These are phyloP conservation scores for Sanguinoderma infundibulare DNA, from an alignment of 1,284 basidiomycete species.

Conservation along the genomic window DNA sequence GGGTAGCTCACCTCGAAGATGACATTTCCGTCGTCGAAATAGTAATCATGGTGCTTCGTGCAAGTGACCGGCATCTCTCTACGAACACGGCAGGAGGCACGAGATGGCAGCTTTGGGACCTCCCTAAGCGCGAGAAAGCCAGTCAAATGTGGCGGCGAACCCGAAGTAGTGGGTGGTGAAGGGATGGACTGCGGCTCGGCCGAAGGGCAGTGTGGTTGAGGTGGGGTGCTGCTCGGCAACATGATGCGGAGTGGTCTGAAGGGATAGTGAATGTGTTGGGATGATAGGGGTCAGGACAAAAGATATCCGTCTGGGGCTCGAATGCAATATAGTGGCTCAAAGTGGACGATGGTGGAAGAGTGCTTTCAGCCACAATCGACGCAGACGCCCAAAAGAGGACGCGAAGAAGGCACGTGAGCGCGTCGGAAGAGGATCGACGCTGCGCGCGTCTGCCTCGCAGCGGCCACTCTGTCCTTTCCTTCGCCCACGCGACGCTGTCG, in stretches of 20 bases:
- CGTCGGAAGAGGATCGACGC: slow-evolving; percentile 8
- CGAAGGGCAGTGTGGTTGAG: no score
- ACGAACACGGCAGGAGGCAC: not conserved
- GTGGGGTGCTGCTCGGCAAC: no score
- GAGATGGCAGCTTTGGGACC: not conserved
- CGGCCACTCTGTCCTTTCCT: not conserved
- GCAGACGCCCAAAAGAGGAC: not conserved
- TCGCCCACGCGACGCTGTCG: not conserved
- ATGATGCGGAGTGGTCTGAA: no score
- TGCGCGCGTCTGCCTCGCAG: not conserved
- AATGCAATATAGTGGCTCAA: not conserved
- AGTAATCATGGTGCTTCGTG: slow-evolving; percentile 16
- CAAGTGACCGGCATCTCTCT: not conserved
- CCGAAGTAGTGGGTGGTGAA: no score
- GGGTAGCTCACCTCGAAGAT: slow-evolving; percentile 14
- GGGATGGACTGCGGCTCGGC: no score
- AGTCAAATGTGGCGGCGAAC: no score
- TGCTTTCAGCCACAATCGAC: slow-evolving; percentile 9
- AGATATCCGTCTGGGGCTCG: no score
- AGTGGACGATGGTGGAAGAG: slow-evolving; percentile 3
- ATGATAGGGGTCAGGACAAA: no score
- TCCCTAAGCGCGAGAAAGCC: no score
- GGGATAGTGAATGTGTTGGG: no score
- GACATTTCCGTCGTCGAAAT: slow-evolving; percentile 26
- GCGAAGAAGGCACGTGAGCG: slow-evolving; percentile 21